These are phyloP conservation scores for Warburgia ugandensis DNA, from an alignment of 164 flowering plant species.

Conservation along the genomic window DNA sequence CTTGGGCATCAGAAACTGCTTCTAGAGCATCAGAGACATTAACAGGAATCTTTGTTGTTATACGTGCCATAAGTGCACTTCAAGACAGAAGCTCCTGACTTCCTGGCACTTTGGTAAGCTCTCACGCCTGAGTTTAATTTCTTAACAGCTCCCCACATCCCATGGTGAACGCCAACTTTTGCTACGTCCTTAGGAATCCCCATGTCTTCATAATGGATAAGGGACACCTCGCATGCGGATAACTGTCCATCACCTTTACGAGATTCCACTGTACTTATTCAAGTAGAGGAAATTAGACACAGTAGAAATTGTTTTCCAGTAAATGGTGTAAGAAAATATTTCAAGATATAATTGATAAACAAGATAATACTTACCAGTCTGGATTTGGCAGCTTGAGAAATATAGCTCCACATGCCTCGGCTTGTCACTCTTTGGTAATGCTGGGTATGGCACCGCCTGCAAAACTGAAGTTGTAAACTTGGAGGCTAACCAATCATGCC, in stretches of 20 bases:
- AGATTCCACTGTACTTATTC: slow-evolving; percentile 62
- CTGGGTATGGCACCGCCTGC: slow-evolving; percentile 79
- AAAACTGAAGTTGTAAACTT: slow-evolving; percentile 2
- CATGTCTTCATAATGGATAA: slow-evolving; percentile 94
- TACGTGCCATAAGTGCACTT: slow-evolving; percentile 58
- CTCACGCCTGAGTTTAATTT: slow-evolving; percentile 79
- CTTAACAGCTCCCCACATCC: slow-evolving; percentile 99
- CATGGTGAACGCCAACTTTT: slow-evolving; percentile 89
- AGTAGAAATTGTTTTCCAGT: background rate
- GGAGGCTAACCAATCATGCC: too few relatives aligned
- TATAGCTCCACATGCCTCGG: slow-evolving; percentile 94
- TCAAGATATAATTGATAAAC: too few relatives aligned
- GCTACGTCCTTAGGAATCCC: slow-evolving; percentile 98
- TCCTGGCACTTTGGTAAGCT: slow-evolving; percentile 72
- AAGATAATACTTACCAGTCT: slow-evolving; percentile 45
- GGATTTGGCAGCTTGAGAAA: slow-evolving; percentile 90
- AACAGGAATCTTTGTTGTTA: slow-evolving; percentile 54
- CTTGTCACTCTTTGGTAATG: slow-evolving; percentile 65
- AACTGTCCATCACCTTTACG: slow-evolving; percentile 74
- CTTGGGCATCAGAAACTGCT: slow-evolving; percentile 27
- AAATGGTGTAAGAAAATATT: too few relatives aligned
- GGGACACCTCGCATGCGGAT: slow-evolving; percentile 85
- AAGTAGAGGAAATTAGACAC: background rate
- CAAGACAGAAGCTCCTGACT: slow-evolving; percentile 43
- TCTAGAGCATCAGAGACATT: slow-evolving; percentile 26